Percentiles rank a stretch among this genome's conserved stretches.
Conservation (phyloP, 2,329 filamentous ascomycete genomes). For the Tolypocladium amazonense region DNA sequence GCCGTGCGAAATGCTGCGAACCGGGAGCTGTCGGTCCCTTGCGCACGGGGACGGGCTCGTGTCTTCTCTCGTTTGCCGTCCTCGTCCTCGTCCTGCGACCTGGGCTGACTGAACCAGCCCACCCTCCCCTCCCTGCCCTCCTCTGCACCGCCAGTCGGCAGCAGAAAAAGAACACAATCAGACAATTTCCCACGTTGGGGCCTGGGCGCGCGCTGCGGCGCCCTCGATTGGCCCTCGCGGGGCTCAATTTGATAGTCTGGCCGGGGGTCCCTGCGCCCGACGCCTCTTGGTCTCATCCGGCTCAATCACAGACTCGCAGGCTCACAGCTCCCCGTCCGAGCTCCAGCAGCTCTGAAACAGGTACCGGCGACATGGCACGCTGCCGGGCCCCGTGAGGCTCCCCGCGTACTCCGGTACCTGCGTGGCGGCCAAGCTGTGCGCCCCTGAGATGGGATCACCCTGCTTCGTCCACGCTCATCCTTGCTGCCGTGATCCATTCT, state of each 20-base stretch:
- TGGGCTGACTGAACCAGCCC: no score
- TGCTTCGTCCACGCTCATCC: background rate
- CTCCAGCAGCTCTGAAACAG: background rate
- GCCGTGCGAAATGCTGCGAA: background rate
- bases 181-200: conserved; percentile 1
- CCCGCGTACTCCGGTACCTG: background rate
- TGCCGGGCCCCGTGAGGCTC: background rate
- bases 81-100: background rate
- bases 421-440: background rate
- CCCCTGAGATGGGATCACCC: conserved; percentile 3
- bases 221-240: background rate
- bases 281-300: background rate
- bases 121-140: background rate
- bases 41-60: background rate
- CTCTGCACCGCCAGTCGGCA: background rate
- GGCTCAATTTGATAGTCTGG: background rate
- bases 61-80: background rate
- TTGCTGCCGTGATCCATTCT: background rate
- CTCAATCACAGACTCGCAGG: background rate
- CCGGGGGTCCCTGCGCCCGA: background rate
- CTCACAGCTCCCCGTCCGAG: background rate
- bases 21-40: background rate
- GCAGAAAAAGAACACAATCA: background rate
- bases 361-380: background rate
- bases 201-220: background rate